Evolutionary conservation across 352 stramenopile species (phyloP), one percentile per base, ranked within the genome.

Genomic region (Phytophthora hibernalis): DNA sequence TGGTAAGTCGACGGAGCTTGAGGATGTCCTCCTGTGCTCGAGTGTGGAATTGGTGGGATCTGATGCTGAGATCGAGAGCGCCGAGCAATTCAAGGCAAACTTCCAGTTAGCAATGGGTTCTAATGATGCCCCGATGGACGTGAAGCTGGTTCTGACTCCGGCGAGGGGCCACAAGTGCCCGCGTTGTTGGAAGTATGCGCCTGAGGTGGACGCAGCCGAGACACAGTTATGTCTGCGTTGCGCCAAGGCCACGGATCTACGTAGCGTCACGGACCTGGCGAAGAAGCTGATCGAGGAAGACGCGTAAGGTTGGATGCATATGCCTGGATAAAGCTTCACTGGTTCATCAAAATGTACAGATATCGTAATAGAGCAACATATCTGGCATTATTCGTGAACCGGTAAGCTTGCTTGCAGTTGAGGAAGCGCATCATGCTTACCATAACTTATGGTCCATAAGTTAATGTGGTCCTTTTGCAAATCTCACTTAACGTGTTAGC

Each of bases 121-220:
- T n/a, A 73, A 77, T n/a, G 72, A 75, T 16, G 68, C 78, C 6
- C 77, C 82, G 38, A 68, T 85, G n/a, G 53, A 81, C 3, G 51
- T 93, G 16, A 61, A 81, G 62, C 51, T 93, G 11, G 68, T 88
- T 5, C 71, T 97, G 49, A 77, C 73, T 42, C 75, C 57, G 6
- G 87, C 90, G 11, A 71, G 72, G 44, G 89, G 85, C 28, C 78
- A 92, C 63, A 97, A 97, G 71, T 97, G 92, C 56, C 83, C 87
- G 28, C 88, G 90, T 13, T 97, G 90, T 81, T 97, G 88, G 88
- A 95, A 96, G 67, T 95, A 93, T 59, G 68, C 78, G 26, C 44
- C 59, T 0, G 83, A 90, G 37, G 83, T 92, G 8, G 81, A 92
- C 51, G 75, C 56, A 1, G 60, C 49, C 0, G 83, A 89, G 72